Conservation (phyloP, 805 yeast genomes). For the Saccharomycopsis guyanensis region DNA sequence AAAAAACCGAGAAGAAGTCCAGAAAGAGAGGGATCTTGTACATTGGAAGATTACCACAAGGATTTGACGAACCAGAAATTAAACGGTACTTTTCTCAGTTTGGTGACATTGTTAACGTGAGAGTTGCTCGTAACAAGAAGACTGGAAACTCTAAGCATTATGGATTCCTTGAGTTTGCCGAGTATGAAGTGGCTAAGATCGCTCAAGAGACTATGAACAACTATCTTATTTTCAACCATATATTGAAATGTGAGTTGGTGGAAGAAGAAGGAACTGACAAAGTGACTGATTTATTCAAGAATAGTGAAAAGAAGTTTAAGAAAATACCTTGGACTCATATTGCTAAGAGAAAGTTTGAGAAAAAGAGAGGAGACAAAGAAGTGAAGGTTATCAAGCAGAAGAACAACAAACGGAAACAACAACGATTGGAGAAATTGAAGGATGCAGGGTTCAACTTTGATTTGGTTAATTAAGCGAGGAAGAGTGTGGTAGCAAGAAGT, state of each 20-base stretch:
- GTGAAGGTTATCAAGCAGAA: constrained; percentile 48
- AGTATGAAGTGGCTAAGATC: constrained; percentile 67
- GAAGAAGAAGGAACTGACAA: constrained; percentile 34
- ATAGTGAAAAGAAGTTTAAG: constrained; percentile 47
- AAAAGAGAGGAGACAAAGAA: constrained; percentile 46
- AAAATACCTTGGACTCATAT: constrained; percentile 54
- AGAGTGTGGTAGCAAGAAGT: too few relatives aligned
- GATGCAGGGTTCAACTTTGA: constrained; percentile 51
- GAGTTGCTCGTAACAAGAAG: constrained; percentile 81
- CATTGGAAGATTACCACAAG: constrained; percentile 88
- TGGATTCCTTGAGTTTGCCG: constrained; percentile 80
- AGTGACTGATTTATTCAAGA: constrained; percentile 46
- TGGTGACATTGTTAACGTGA: constrained; percentile 72
- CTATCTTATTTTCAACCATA: constrained; percentile 81
- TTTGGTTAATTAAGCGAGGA: constrained; percentile 1
- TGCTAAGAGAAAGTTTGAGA: constrained; percentile 45
- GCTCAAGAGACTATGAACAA: constrained; percentile 97
- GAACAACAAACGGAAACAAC: constrained; percentile 34
- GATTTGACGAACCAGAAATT: constrained; percentile 75
- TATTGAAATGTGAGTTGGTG: constrained; percentile 59
- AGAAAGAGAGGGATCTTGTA: constrained; percentile 63
- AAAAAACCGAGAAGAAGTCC: constrained; percentile 22
- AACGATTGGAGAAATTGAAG: constrained; percentile 43
- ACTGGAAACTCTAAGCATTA: constrained; percentile 89
- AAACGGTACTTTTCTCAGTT: constrained; percentile 81